Base-by-base conservation (phyloP, 352 stramenopile species). In the Pythium grandisporangium region DNA sequence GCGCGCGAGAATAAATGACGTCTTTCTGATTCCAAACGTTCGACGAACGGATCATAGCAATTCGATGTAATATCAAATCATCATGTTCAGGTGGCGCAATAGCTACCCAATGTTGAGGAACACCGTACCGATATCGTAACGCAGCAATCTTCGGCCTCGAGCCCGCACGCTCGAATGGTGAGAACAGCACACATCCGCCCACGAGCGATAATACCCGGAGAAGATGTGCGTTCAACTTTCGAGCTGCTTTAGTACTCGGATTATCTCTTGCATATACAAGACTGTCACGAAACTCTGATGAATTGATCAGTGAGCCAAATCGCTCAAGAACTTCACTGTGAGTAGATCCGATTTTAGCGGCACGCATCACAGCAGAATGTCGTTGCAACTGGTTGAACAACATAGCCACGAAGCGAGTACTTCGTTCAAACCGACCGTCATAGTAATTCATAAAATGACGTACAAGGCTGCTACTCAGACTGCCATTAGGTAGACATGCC, bases 41-140 rank as follows among this genome's bases (percentile, higher is more conserved):
- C 1, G 3, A 7, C 6, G 38, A 5, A 20, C 50, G 36, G 1
- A 54, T 22, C 0, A 30, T 19, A 13, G 32, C 36, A 14, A 53
- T 49, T 5, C 46, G 42, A 6, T 56, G 50, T 1, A 60, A 30
- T 0, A 53, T 16, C 0, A 64, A 6, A 25, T 57, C 39, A 17
- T 64, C 55, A 5, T 64, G 50, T 21, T 64, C 55, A 0, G 55
- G 46, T 0, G 51, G 50, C 0, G 55, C 55, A 1, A 64, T 14
- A 2, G 55, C 57, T 0, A 60, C 45, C 36, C 36, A 64, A n/a
- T 57, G 44, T 17, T 47, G 48, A 3, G 45, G 33, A 16, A 51
- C 19, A 8, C 56, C 48, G 38, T 53, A 66, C 0, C 43, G 29
- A 16, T 37, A 56, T 13, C 44, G 38, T 45, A 61, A 53, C 1